Percentiles rank a stretch among this genome's conserved stretches.
phyloP scores from a whole-genome alignment of 2,329 filamentous ascomycete genomes.

The Exserohilum turcica region DNA sequence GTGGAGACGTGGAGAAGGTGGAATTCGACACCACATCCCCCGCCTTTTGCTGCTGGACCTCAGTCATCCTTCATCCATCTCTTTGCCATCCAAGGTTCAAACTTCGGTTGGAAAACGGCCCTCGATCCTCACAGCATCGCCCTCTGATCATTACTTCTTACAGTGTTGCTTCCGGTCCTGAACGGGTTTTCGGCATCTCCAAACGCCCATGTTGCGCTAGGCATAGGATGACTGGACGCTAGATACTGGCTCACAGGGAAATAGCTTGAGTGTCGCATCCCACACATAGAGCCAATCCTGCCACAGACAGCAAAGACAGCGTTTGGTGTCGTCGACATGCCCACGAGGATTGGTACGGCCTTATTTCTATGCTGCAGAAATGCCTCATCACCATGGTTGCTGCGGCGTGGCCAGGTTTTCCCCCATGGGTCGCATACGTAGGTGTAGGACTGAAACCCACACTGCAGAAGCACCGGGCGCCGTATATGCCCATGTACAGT shows the following conservation, averaged over 20 bases:
- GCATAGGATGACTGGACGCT: slow-evolving; percentile 3
- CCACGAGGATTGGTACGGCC: neutral
- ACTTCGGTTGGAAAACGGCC: neutral
- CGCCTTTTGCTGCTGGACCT: slow-evolving; percentile 1
- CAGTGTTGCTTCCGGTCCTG: slow-evolving; percentile 6
- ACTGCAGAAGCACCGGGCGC: slow-evolving; percentile 3
- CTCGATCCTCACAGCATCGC: neutral
- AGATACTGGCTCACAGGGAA: neutral
- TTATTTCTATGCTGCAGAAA: neutral
- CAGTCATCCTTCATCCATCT: slow-evolving; percentile 4
- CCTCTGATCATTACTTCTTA: slow-evolving; percentile 10
- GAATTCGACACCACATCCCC: slow-evolving; percentile 1
- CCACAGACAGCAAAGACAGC: neutral
- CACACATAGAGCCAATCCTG: neutral
- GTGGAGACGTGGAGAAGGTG: slow-evolving; percentile 12
- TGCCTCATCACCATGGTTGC: slow-evolving; percentile 1
- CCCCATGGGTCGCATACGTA: neutral
- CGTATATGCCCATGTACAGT: slow-evolving; percentile 25
- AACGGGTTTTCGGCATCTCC: slow-evolving; percentile 9
- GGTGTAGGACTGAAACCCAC: neutral
- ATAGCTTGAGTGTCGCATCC: neutral
- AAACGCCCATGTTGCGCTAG: neutral
- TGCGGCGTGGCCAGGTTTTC: neutral
- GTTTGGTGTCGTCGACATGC: neutral
- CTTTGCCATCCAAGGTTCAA: slow-evolving; percentile 5